Evolutionary conservation across 2,329 filamentous ascomycete genomes (phyloP).

Genomic region (Cordyceps cicadae): DNA sequence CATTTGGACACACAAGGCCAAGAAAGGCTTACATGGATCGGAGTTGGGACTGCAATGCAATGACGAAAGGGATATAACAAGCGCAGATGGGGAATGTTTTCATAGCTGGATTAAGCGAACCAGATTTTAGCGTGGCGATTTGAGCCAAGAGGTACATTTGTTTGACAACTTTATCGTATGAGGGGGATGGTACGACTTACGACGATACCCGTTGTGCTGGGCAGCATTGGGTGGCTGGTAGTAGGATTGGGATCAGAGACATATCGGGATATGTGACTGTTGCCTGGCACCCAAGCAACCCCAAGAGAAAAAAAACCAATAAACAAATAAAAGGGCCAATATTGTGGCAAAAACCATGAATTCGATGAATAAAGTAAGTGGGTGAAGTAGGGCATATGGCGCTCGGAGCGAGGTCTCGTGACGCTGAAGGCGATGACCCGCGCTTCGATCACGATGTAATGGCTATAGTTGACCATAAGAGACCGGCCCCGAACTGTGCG

Average conservation of each 20-base stretch:
- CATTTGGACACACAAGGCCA: constrained; percentile 9
- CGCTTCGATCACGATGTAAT: neutral
- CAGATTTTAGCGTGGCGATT: constrained; percentile 7
- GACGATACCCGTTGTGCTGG: constrained; percentile 8
- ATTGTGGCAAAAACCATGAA: neutral
- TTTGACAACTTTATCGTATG: constrained; percentile 6
- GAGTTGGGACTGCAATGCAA: constrained; percentile 10
- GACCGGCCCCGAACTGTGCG: neutral
- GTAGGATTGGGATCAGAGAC: neutral
- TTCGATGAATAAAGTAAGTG: neutral
- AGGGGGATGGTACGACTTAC: neutral
- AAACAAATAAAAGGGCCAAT: neutral
- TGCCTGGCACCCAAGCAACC: neutral
- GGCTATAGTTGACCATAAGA: neutral
- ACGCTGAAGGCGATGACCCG: neutral
- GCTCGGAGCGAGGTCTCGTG: neutral
- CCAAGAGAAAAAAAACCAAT: neutral
- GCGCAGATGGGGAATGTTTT: neutral
- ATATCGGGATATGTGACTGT: neutral
- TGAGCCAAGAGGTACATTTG: constrained; percentile 8
- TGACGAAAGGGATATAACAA: neutral
- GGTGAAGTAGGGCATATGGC: neutral
- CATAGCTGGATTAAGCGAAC: constrained; percentile 3
- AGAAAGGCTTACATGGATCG: neutral
- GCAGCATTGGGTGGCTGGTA: too few relatives aligned